Evolutionary conservation across 176 grass and related monocot genomes (phyloP).

Genomic region (Olyra latifolia): DNA sequence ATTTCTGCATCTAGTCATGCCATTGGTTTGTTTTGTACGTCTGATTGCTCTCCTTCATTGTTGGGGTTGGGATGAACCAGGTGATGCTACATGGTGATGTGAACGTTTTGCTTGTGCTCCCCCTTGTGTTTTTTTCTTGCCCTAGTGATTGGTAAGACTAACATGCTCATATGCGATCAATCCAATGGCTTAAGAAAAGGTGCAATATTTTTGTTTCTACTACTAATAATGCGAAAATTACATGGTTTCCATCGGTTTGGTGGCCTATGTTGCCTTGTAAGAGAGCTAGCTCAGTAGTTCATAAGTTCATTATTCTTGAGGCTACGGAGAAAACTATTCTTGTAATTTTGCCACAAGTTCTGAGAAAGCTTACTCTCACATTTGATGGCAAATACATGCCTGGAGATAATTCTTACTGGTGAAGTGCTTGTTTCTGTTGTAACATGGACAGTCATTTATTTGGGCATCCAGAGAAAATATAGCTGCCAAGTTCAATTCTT

Average conservation of each 20-base stretch:
- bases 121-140: not conserved
- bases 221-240: not conserved
- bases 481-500: not conserved
- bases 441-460: not conserved
- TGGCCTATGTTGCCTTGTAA: not conserved
- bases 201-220: not conserved
- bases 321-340: not conserved
- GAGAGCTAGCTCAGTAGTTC: not conserved
- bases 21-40: not conserved
- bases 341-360: not conserved
- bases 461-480: not conserved
- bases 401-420: not conserved
- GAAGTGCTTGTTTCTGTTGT: slow-evolving; percentile 12
- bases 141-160: not conserved
- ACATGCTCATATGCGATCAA: not conserved
- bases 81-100: not conserved
- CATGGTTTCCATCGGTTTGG: not conserved
- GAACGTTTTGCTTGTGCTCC: not conserved
- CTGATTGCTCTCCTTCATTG: not conserved
- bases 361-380: not conserved
- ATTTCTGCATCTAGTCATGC: not conserved
- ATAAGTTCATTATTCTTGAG: not conserved
- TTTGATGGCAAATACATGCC: not conserved
- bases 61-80: not conserved
- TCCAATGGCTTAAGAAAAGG: not conserved